Conservation (phyloP, 2,329 filamentous ascomycete species). For the Epichloe glyceriae region DNA sequence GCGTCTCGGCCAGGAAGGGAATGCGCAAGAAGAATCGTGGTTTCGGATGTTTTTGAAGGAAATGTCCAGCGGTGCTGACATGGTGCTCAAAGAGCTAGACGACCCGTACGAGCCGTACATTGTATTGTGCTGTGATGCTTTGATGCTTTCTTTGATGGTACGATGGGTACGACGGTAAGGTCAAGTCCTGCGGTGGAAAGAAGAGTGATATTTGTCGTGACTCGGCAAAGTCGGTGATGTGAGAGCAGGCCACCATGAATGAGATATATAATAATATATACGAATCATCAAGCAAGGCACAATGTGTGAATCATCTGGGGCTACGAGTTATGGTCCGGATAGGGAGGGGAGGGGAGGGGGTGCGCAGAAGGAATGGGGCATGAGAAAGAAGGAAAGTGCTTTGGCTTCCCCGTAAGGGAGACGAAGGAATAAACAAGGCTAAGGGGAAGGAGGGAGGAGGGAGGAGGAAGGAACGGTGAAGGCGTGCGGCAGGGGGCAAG, state of each 20-base stretch:
- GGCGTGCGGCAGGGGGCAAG: background rate
- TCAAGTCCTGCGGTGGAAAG: too few species aligned
- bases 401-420: conserved; percentile 1
- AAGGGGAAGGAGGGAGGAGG: background rate
- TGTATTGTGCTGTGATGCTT: background rate
- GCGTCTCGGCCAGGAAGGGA: conserved; percentile 45
- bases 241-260: conserved; percentile 1
- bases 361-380: background rate
- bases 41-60: conserved; percentile 26
- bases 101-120: conserved; percentile 40
- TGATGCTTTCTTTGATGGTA: too few species aligned
- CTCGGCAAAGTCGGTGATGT: background rate
- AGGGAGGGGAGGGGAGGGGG: background rate
- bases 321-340: background rate
- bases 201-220: background rate
- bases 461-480: background rate
- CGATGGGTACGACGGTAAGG: too few species aligned
- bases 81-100: conserved; percentile 34
- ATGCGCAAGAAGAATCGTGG: conserved; percentile 37
- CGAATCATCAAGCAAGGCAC: conserved; percentile 11
- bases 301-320: conserved; percentile 12
- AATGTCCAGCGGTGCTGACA: conserved; percentile 34
- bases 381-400: background rate
- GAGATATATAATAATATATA: conserved; percentile 13
- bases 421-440: background rate